These are phyloP conservation scores for Globisporangium nodosum DNA, from an alignment of 352 stramenopile species.

Conservation along the genomic window DNA sequence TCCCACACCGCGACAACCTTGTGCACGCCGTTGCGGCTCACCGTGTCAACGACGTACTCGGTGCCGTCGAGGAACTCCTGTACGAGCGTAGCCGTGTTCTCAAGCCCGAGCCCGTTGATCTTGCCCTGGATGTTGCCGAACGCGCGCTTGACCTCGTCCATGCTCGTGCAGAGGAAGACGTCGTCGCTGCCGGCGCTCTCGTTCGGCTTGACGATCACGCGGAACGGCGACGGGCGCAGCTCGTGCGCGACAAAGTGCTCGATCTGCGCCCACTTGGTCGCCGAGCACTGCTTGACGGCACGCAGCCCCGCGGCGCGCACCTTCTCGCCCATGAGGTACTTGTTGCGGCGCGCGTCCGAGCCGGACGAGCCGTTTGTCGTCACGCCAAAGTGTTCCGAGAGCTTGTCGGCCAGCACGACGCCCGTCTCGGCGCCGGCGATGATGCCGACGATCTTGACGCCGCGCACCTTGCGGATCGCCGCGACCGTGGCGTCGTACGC, in stretches of 20 bases:
- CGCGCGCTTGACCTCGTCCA: constrained; percentile 87
- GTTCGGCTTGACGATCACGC: constrained; percentile 91
- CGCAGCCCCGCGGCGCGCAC: constrained; percentile 64
- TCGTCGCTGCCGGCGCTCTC: constrained; percentile 93
- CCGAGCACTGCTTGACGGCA: constrained; percentile 69
- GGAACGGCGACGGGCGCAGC: constrained; percentile 39
- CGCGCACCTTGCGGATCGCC: constrained; percentile 27
- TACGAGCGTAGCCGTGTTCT: constrained; percentile 90
- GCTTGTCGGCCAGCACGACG: constrained; percentile 87
- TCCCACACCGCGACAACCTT: constrained; percentile 96
- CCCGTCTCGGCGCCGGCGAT: constrained; percentile 92
- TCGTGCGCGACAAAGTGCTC: constrained; percentile 76
- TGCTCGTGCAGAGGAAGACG: constrained; percentile 88
- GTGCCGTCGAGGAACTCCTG: constrained; percentile 93
- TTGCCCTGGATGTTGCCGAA: constrained; percentile 91
- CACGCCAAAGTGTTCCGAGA: constrained; percentile 86
- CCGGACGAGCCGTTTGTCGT: constrained; percentile 81
- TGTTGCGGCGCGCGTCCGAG: constrained; percentile 85
- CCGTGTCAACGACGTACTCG: constrained; percentile 97
- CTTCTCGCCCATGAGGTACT: constrained; percentile 87
- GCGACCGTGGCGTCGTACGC: constrained; percentile 31
- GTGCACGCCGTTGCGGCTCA: constrained; percentile 89
- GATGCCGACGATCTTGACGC: constrained; percentile 69
- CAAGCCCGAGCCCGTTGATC: constrained; percentile 79
- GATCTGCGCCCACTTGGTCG: constrained; percentile 78